Base-by-base conservation (phyloP, 225 moss, liverwort and hornwort genomes). In the Thuidium tamariscinum region DNA sequence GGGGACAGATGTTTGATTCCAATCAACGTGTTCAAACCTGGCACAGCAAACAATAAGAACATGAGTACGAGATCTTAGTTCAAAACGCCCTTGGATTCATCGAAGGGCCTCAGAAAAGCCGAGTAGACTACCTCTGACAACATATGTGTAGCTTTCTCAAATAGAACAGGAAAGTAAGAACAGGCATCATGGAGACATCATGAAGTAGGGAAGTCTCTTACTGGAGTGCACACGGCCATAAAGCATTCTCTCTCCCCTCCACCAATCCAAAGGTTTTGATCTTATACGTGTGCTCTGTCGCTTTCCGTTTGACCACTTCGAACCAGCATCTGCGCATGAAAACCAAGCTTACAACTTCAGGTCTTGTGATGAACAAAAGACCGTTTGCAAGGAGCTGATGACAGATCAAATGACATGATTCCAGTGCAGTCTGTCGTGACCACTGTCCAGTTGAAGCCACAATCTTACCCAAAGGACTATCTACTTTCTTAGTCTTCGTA, bases 161-260 rank as follows among this genome's bases (percentile, higher is more conserved):
- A 66, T 70, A 44, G 62, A 55, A 80, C 55, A 55, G 36, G 34
- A 55, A 72, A 72, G 36, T 32, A 71, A 42, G n/a, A 52, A 46
- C 34, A 55, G 66, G 59, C 67, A 52, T 41, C 56, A 20, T 51
- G 41, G 23, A 68, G 64, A 64, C 36, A 64, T 66, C 59, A 81
- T 56, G 59, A 66, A 87, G 30, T 80, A 79, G 48, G 16, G 32
- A 69, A 61, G 74, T 51, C 55, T 51, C 89, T 87, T 90, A 94
- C 93, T 83, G 83, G 92, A 91, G 90, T 94, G 93, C 63, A 94
- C 92, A 85, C 93, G 93, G 30, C 93, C 93, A 76, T 94, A 94
- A 8, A 94, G 91, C 91, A 94, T 91, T 84, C 86, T 90, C 89
- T 94, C 93, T 59, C 93, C 93, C 84, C 93, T 94, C 93, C 93